Percentiles rank a stretch among this genome's conserved stretches.
Conservation (phyloP, 164 flowering plant species). For the Chimonanthus salicifolius region DNA sequence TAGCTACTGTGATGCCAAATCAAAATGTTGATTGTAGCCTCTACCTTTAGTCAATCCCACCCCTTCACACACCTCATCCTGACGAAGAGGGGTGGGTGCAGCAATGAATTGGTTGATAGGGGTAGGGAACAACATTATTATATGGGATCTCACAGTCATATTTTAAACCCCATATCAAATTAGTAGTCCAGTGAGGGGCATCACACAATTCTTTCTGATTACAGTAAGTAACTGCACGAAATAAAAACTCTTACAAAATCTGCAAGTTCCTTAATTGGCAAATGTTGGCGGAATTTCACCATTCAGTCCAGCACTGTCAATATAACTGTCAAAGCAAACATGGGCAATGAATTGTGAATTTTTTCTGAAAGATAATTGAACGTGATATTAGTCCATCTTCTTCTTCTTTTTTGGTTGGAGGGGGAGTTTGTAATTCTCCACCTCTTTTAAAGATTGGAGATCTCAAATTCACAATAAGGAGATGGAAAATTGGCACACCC, state of each 20-base stretch:
- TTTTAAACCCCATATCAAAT: no score
- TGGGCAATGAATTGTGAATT: background rate
- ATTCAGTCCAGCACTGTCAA: conserved; percentile 33
- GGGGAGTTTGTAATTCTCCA: no score
- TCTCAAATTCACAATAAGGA: no score
- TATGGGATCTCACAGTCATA: background rate
- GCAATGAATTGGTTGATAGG: background rate
- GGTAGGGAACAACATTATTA: no score
- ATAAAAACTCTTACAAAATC: conserved; percentile 23
- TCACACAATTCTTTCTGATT: background rate
- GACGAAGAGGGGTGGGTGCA: background rate
- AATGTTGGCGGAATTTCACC: conserved; percentile 37
- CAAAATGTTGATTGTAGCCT: background rate
- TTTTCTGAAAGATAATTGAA: no score
- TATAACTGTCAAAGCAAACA: conserved; percentile 18
- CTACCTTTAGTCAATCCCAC: background rate
- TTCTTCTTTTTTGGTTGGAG: no score
- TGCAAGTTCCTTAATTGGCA: conserved; percentile 16
- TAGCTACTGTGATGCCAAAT: background rate
- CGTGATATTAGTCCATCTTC: no score
- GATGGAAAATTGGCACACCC: no score
- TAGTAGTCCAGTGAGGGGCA: no score
- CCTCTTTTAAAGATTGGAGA: no score
- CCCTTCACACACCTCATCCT: background rate
- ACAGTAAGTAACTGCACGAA: no score